Percentiles rank a stretch among this genome's conserved stretches.
phyloP scores from a whole-genome alignment of 192 early-diverging fungal species.

The Entomortierella chlamydospora region DNA sequence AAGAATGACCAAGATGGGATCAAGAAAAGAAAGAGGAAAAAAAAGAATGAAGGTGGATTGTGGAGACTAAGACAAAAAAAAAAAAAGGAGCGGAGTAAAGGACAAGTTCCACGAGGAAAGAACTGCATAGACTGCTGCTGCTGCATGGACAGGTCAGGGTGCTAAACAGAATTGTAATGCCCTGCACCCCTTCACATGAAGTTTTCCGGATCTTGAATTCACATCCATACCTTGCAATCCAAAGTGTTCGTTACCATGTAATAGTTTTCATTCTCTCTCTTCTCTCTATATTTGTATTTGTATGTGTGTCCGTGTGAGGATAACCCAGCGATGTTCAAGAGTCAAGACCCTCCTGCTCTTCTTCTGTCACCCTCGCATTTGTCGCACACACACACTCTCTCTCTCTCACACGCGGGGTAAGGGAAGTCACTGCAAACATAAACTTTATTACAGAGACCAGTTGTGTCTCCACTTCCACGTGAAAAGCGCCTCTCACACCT shows the following conservation, averaged over 20 bases:
- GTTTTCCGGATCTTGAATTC: no score
- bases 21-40: background rate
- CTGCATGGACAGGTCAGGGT: background rate
- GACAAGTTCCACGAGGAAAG: slow-evolving; percentile 1
- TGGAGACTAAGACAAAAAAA: slow-evolving; percentile 1
- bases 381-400: background rate
- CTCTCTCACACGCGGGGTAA: background rate
- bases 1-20: background rate
- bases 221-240: no score
- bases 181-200: no score
- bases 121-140: background rate
- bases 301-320: no score
- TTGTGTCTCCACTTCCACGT: slow-evolving; percentile 6
- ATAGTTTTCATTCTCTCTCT: no score
- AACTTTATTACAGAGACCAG: slow-evolving; percentile 3
- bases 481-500: background rate
- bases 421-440: background rate
- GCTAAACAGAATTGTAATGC: no score
- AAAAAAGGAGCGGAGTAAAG: background rate
- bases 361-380: background rate
- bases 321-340: no score
- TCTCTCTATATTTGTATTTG: no score
- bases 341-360: background rate
- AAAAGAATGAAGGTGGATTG: no score
- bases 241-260: no score